These are phyloP conservation scores for Aspergillus avenaceus DNA, from an alignment of 495 filamentous ascomycete species.

Conservation along the genomic window DNA sequence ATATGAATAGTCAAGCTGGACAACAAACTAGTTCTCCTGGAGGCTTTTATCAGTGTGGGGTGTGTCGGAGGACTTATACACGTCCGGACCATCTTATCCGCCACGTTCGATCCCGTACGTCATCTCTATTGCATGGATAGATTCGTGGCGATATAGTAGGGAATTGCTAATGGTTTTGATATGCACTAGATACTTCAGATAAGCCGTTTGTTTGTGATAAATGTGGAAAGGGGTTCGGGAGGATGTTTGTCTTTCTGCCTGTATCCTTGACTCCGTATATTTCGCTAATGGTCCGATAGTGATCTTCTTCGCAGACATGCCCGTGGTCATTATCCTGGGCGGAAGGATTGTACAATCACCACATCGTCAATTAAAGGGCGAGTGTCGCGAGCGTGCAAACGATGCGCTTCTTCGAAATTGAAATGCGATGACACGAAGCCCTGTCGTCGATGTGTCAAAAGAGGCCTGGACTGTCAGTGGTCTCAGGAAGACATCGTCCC, in stretches of 20 bases:
- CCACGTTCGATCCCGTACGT: conserved; percentile 49
- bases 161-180: not conserved
- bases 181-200: conserved; percentile 43
- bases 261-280: not conserved
- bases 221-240: conserved; percentile 51
- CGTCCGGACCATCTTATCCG: conserved; percentile 55
- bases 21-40: not conserved
- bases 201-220: conserved; percentile 48
- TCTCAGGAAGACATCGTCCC: conserved; percentile 30
- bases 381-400: conserved; percentile 51
- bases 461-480: conserved; percentile 43
- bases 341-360: conserved; percentile 1
- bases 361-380: conserved; percentile 35
- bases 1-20: not conserved
- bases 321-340: conserved; percentile 44
- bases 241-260: conserved; percentile 31
- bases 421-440: conserved; percentile 51
- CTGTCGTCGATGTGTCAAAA: conserved; percentile 45
- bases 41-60: conserved; percentile 49
- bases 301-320: conserved; percentile 53
- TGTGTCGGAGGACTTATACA: conserved; percentile 50
- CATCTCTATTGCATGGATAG: not conserved
- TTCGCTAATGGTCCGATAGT: conserved; percentile 9
- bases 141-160: not conserved
- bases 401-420: conserved; percentile 49